Base-by-base conservation (phyloP, 2,329 filamentous ascomycete species). In the Venturia asperata region DNA sequence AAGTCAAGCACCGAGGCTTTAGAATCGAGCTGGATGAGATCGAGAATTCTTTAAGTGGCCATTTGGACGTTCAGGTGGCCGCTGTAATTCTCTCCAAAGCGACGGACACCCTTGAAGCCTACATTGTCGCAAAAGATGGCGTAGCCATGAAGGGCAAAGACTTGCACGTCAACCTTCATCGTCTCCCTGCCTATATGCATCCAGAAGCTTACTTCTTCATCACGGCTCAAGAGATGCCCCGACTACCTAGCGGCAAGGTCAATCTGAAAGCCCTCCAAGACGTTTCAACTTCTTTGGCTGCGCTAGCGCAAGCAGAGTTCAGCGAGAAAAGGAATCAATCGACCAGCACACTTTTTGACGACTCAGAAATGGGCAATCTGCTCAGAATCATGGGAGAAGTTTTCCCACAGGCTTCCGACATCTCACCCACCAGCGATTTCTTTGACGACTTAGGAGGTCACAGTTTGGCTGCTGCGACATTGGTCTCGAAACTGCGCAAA, bases 1-100 rank as follows among this genome's bases (percentile, higher is more conserved):
- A 70, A 64, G 71, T 74, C 24, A 74, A 74, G 66, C 69, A 73
- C 58, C 71, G 72, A 24, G 72, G 72, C 47, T 55, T 71, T 65
- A 66, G 72, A 15, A 72, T 74, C 61, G 72, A 74, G 62, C 64
- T 72, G 13, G 72, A 71, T 39, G 72, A 74, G 42, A 70, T 74
- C 52, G 72, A 74, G 66, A 67, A 70, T 24, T 67, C 69, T 11
- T 68, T 73, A 42, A 24, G 52, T 37, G 65, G 68, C 27, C 67
- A 68, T 49, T 64, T 67, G 17, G 66, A 67, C 27, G 66, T 75
- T 2, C 69, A 71, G 21, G 68, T 55, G 30, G 69, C 71, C 27
- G 72, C 72, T 49, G 71, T 74, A 37, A 66, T 72, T 42, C 52
- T 56, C 11, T 56, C 52, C 4, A 67, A 68, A 55, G 67, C 66